phyloP scores from a whole-genome alignment of 768 basidiomycete species.

The Panaeolus papilionaceus region DNA sequence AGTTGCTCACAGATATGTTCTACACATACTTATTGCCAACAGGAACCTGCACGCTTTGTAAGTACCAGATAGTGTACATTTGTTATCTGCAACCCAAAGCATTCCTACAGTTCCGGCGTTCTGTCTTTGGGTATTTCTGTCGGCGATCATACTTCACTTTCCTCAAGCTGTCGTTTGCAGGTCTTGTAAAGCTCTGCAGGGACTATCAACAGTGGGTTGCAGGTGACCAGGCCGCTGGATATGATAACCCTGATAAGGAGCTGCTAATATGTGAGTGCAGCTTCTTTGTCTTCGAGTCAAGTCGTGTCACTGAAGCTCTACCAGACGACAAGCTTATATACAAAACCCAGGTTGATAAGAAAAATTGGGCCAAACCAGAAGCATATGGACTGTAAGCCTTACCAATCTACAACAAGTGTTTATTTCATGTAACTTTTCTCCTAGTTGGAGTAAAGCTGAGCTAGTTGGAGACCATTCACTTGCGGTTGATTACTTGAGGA shows the following conservation, averaged over 20 bases:
- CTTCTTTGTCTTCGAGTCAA: background rate
- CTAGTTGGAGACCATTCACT: conserved; percentile 70
- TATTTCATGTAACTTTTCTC: background rate
- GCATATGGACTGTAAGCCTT: conserved; percentile 61
- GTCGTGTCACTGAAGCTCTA: conserved; percentile 1
- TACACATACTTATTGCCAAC: background rate
- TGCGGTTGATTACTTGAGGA: conserved; percentile 73
- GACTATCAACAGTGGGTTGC: conserved; percentile 72
- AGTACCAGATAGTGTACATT: background rate
- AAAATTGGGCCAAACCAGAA: conserved; percentile 66
- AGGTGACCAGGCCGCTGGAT: conserved; percentile 54
- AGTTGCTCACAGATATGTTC: conserved; percentile 12
- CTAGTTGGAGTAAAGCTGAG: conserved; percentile 71
- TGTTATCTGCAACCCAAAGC: background rate
- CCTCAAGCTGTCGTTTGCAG: conserved; percentile 77
- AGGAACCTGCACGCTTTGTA: conserved; percentile 36
- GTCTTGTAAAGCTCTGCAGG: conserved; percentile 66
- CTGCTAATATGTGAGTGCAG: conserved; percentile 44
- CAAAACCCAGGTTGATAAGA: conserved; percentile 70
- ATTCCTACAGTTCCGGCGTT: conserved; percentile 64
- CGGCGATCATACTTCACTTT: conserved; percentile 80
- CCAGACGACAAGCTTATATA: conserved; percentile 60
- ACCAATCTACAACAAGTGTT: background rate
- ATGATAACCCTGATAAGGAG: conserved; percentile 57
- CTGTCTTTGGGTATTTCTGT: conserved; percentile 82